Evolutionary conservation across 2,329 filamentous ascomycete genomes (phyloP).

Genomic region (Pyrenochaeta sp.): DNA sequence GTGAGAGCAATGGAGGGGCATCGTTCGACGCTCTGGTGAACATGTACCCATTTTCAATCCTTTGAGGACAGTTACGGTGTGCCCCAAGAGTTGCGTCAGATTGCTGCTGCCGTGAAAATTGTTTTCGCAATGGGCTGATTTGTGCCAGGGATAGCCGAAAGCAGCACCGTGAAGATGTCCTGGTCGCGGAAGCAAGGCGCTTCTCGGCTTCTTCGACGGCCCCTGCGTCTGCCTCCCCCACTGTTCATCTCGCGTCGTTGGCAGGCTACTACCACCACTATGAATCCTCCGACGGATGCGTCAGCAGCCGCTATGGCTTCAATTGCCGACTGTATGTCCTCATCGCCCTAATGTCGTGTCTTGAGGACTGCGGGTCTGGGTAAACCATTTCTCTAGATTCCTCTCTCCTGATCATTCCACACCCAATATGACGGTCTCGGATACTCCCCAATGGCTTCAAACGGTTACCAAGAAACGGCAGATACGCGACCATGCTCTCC

Average conservation of each 20-base stretch:
- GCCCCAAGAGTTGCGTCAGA: constrained; percentile 8
- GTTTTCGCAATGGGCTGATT: constrained; percentile 38
- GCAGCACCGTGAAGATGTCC: constrained; percentile 16
- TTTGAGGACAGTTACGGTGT: constrained; percentile 17
- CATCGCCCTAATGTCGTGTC: background rate
- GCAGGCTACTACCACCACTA: constrained; percentile 3
- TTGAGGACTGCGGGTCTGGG: background rate
- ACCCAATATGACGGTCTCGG: constrained; percentile 21
- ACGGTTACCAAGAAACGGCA: constrained; percentile 34
- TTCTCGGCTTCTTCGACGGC: constrained; percentile 11
- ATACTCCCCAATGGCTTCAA: constrained; percentile 37
- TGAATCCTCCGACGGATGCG: constrained; percentile 1
- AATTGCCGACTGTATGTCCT: constrained; percentile 1
- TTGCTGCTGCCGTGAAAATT: constrained; percentile 21
- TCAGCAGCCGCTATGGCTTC: constrained; percentile 3
- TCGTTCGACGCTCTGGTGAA: constrained; percentile 27
- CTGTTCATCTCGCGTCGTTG: constrained; percentile 23
- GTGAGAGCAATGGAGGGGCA: constrained; percentile 24
- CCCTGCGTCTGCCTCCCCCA: constrained; percentile 29
- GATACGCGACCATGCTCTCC: constrained; percentile 36
- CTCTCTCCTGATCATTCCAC: background rate
- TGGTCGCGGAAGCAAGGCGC: constrained; percentile 19
- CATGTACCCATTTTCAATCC: constrained; percentile 38
- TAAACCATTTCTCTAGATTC: background rate
- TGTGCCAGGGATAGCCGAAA: constrained; percentile 22